A percentile compares a stretch with the other conserved stretches of the same genome.
Conservation (phyloP, 140 eudicot species). For the Stevia rebaudiana region DNA sequence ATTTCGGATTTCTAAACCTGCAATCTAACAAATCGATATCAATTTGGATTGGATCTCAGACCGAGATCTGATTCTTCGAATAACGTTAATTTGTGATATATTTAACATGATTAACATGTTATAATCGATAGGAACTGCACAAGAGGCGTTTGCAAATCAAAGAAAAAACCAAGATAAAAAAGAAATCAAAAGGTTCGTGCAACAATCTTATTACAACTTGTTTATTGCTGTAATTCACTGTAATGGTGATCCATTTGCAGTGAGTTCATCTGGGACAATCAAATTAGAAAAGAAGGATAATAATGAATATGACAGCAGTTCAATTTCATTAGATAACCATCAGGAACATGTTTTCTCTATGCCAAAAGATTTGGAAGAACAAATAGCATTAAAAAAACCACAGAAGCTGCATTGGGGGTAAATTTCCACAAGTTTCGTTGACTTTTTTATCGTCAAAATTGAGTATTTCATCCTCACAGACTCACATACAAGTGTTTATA, state of each 20-base stretch:
- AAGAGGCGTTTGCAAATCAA: constrained; percentile 65
- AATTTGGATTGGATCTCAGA: no score
- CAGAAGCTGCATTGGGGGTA: constrained; percentile 77
- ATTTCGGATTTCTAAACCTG: neutral
- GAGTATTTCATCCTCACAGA: neutral
- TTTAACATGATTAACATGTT: neutral
- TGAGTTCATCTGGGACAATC: constrained; percentile 21
- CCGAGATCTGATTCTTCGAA: neutral
- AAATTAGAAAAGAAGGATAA: constrained; percentile 23
- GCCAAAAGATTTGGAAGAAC: constrained; percentile 19
- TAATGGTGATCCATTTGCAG: constrained; percentile 12
- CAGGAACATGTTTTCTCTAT: neutral
- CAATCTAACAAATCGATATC: no score
- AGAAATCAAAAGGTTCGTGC: constrained; percentile 46
- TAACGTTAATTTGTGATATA: neutral
- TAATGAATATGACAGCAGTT: constrained; percentile 14
- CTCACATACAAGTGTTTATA: neutral
- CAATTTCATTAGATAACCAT: constrained; percentile 9
- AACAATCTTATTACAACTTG: neutral
- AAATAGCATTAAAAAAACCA: constrained; percentile 29
- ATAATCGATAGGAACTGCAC: constrained; percentile 51
- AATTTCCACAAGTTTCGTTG: neutral
- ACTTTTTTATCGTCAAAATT: neutral
- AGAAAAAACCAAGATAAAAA: constrained; percentile 42
- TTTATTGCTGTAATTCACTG: neutral